Conservation (phyloP, 1,284 basidiomycete species). For the Melampsora americana region DNA sequence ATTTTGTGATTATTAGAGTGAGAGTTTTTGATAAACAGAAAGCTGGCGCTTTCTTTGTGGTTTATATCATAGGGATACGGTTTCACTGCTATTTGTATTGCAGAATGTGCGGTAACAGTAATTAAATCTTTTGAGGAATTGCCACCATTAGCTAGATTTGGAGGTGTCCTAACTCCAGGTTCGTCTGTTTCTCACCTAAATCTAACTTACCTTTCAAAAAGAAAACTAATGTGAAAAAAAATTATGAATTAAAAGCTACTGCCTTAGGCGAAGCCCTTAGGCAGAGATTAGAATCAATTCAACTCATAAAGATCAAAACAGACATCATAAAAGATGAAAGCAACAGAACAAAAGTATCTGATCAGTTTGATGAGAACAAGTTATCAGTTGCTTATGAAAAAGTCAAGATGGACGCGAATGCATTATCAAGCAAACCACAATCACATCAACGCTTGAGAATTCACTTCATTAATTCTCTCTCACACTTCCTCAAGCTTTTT, state of each 20-base stretch:
- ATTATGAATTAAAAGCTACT: slow-evolving; percentile 9
- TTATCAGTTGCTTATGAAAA: too few species aligned
- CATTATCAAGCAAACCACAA: too few species aligned
- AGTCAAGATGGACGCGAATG: too few species aligned
- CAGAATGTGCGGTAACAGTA: slow-evolving; percentile 48
- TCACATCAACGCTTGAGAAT: too few species aligned
- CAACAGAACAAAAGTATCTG: slow-evolving; percentile 7
- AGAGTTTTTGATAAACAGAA: neutral
- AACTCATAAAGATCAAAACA: slow-evolving; percentile 26
- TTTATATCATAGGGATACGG: slow-evolving; percentile 46
- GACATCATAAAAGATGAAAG: slow-evolving; percentile 17
- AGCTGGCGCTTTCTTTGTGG: neutral
- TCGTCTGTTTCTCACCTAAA: neutral
- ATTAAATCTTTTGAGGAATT: slow-evolving; percentile 49
- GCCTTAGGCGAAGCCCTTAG: slow-evolving; percentile 32
- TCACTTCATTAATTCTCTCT: too few species aligned
- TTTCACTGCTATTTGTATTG: slow-evolving; percentile 48
- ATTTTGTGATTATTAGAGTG: neutral
- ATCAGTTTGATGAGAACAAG: too few species aligned
- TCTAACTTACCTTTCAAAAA: neutral
- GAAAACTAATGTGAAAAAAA: neutral
- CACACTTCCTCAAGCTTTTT: too few species aligned
- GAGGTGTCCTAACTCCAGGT: slow-evolving; percentile 50
- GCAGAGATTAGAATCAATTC: slow-evolving; percentile 12
- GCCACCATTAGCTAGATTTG: slow-evolving; percentile 48